A percentile compares a stretch with the other conserved stretches of the same genome.
These are phyloP conservation scores for Alternaria postmessia DNA, from an alignment of 2,329 filamentous ascomycete genomes.

Conservation along the genomic window DNA sequence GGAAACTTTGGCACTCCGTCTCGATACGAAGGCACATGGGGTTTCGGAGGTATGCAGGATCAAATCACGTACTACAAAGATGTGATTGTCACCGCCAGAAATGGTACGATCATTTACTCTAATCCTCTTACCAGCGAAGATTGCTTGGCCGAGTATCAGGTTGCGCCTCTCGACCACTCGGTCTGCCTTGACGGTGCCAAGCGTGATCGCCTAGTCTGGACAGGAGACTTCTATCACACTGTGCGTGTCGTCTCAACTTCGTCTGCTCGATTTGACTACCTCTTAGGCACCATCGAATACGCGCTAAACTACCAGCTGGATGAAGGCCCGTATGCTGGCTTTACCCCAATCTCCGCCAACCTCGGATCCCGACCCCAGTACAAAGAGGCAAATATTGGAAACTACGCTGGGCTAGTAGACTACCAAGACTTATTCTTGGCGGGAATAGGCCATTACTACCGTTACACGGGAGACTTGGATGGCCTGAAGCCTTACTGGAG, in stretches of 20 bases:
- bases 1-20: conserved; percentile 27
- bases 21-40: conserved; percentile 39
- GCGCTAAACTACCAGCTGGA: not conserved
- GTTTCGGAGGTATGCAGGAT: conserved; percentile 55
- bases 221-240: conserved; percentile 56
- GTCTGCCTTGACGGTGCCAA: conserved; percentile 56
- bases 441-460: no score
- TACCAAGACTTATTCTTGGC: conserved; percentile 9
- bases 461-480: no score
- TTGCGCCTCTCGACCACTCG: conserved; percentile 43
- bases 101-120: not conserved
- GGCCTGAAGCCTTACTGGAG: no score
- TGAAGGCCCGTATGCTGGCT: not conserved
- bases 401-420: not conserved
- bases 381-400: not conserved
- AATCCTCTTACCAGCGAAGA: conserved; percentile 16
- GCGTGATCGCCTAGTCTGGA: conserved; percentile 54
- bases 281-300: conserved; percentile 43
- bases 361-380: conserved; percentile 5
- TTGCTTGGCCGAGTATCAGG: conserved; percentile 51
- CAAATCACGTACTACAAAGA: conserved; percentile 48
- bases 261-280: conserved; percentile 49
- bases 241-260: conserved; percentile 47
- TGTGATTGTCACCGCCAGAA: conserved; percentile 30
- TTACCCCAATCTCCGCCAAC: conserved; percentile 1